phyloP scores from a whole-genome alignment of 345 rosid species.

The Combretum micranthum region DNA sequence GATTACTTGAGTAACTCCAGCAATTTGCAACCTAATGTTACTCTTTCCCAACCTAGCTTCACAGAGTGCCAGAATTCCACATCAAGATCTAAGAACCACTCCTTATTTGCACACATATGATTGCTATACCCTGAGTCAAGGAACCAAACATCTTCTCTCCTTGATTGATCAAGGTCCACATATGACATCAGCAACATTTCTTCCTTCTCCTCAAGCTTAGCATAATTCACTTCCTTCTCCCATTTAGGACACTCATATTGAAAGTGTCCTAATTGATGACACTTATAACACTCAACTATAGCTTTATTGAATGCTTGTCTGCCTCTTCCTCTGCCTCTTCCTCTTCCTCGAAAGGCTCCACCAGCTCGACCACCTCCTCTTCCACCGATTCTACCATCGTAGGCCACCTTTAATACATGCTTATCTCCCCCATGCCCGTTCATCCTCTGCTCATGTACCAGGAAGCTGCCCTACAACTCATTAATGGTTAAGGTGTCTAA shows the following conservation, averaged over 20 bases:
- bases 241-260: not conserved
- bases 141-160: not conserved
- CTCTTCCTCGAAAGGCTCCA: not conserved
- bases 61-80: too few species aligned
- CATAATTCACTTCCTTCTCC: constrained; percentile 1
- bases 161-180: not conserved
- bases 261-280: constrained; percentile 9
- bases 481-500: constrained; percentile 1
- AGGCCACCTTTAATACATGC: not conserved
- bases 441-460: not conserved
- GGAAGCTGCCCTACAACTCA: not conserved
- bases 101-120: not conserved
- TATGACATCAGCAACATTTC: constrained; percentile 3
- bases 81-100: not conserved
- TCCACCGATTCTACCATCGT: not conserved
- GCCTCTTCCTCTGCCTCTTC: not conserved
- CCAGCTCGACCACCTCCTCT: not conserved
- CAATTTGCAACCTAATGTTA: not conserved
- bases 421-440: not conserved
- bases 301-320: not conserved
- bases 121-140: not conserved
- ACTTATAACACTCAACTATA: not conserved
- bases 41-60: not conserved
- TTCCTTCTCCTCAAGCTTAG: not conserved
- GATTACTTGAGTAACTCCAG: not conserved